Conservation (phyloP, 2,329 filamentous ascomycete genomes). For the Monosporascus sp. region DNA sequence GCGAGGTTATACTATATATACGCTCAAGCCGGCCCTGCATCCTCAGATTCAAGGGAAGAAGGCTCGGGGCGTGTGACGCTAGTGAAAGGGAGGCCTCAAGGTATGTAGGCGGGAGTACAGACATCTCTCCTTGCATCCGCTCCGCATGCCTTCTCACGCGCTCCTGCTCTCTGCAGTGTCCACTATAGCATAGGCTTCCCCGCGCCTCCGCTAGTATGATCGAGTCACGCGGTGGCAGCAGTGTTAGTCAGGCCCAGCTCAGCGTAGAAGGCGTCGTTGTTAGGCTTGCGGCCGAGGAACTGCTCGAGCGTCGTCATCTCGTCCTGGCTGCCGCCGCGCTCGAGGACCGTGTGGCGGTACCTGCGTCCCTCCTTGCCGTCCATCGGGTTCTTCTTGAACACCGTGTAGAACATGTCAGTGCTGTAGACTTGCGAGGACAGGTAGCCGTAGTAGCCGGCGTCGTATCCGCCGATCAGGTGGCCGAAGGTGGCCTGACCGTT, state of each 20-base stretch:
- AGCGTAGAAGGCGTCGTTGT: conserved; percentile 72
- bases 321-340: conserved; percentile 71
- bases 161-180: not conserved
- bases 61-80: no score
- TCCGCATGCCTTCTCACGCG: not conserved
- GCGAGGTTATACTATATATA: no score
- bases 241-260: conserved; percentile 54
- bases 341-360: conserved; percentile 73
- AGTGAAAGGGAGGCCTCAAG: no score
- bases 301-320: conserved; percentile 76
- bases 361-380: conserved; percentile 65
- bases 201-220: not conserved
- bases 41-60: no score
- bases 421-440: conserved; percentile 74
- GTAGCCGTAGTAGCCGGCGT: conserved; percentile 78
- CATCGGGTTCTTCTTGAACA: conserved; percentile 77
- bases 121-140: no score
- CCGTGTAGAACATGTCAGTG: conserved; percentile 78
- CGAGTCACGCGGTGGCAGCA: conserved; percentile 3
- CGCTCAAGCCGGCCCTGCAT: no score
- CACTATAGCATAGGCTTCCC: not conserved
- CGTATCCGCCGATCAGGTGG: conserved; percentile 78
- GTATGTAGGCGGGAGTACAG: no score
- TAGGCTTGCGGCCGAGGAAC: conserved; percentile 72
- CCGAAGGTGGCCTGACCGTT: conserved; percentile 76